Conservation (phyloP, 2,329 filamentous ascomycete species). For the Arthrobotrys sinensis region DNA sequence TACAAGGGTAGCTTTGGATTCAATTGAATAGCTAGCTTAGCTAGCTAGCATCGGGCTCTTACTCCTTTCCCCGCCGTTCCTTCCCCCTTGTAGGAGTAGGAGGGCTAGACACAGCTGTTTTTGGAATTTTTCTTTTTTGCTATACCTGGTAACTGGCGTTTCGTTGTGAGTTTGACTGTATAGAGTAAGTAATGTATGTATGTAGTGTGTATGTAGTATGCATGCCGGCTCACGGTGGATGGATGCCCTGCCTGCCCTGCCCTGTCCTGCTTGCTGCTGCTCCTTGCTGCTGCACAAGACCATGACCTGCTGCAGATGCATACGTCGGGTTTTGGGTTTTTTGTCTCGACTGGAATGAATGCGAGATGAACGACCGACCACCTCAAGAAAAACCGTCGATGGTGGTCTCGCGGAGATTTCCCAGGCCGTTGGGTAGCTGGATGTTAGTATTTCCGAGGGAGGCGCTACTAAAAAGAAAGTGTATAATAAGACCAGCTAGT, state of each 20-base stretch:
- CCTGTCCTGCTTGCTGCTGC: neutral
- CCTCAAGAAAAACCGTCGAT: neutral
- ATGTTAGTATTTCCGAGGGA: too few species aligned
- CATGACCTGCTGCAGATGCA: slow-evolving; percentile 1
- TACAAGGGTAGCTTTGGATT: slow-evolving; percentile 8
- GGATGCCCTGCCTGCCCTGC: neutral
- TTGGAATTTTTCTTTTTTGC: neutral
- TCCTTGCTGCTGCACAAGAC: neutral
- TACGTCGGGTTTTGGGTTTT: slow-evolving; percentile 1
- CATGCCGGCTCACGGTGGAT: slow-evolving; percentile 2
- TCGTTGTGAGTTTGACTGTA: too few species aligned
- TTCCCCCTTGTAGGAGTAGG: too few species aligned
- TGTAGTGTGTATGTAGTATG: neutral
- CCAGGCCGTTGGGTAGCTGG: too few species aligned
- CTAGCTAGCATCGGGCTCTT: neutral
- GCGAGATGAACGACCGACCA: neutral
- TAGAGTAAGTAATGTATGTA: too few species aligned
- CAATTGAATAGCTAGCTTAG: too few species aligned
- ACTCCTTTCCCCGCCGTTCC: neutral
- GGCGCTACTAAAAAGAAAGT: too few species aligned
- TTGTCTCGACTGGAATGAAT: slow-evolving; percentile 25
- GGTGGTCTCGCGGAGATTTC: neutral
- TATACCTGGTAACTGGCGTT: too few species aligned
- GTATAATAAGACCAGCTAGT: too few species aligned
- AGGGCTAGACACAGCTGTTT: too few species aligned